These are phyloP conservation scores for Colletotrichum melonis DNA, from an alignment of 2,329 filamentous ascomycete species.

Conservation along the genomic window DNA sequence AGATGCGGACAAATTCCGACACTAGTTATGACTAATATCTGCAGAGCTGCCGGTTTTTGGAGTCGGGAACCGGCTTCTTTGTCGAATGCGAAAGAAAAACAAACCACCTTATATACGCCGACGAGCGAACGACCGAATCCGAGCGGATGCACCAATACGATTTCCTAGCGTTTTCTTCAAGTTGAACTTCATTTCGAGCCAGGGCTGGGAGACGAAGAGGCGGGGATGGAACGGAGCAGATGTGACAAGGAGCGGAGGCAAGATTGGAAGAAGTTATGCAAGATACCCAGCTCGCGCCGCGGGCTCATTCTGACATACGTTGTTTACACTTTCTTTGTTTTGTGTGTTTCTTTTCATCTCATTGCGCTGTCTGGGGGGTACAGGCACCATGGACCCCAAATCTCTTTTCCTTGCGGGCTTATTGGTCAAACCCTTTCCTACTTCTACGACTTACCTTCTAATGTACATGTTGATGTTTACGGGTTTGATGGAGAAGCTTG, in stretches of 20 bases:
- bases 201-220: constrained; percentile 38
- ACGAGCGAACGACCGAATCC: constrained; percentile 38
- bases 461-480: constrained; percentile 27
- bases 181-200: constrained; percentile 38
- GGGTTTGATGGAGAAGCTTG: constrained; percentile 13
- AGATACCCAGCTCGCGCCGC: constrained; percentile 54
- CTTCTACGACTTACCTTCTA: constrained; percentile 28
- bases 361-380: constrained; percentile 29
- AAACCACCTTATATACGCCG: constrained; percentile 28
- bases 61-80: constrained; percentile 28
- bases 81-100: constrained; percentile 12
- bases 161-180: constrained; percentile 39
- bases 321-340: constrained; percentile 37
- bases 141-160: constrained; percentile 35
- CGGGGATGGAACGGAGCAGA: not conserved
- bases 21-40: not conserved
- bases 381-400: constrained; percentile 12
- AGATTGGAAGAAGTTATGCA: constrained; percentile 42
- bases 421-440: constrained; percentile 7
- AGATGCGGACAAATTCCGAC: not conserved
- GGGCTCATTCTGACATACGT: constrained; percentile 50
- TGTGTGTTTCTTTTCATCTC: constrained; percentile 28
- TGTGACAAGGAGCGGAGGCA: constrained; percentile 23
- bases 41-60: constrained; percentile 24
- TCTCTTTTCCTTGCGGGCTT: not conserved